Evolutionary conservation across 2,329 filamentous ascomycete species (phyloP), one percentile per base, ranked within the genome.

Genomic region (Stemphylium vesicarium): DNA sequence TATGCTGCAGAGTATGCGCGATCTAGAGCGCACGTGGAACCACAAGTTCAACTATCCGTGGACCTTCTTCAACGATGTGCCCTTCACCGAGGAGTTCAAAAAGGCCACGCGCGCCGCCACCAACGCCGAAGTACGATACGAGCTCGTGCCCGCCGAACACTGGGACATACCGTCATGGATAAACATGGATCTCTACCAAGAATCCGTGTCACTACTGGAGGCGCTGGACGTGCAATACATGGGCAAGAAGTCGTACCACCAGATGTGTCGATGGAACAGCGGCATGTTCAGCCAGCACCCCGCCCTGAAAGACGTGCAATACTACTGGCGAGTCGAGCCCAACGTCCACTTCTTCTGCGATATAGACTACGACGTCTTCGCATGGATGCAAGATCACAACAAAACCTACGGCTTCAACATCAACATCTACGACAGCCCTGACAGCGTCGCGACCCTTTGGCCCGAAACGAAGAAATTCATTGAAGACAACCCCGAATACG

Each of bases 281-380:
- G 95, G 95, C 71, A 84, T 98, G 77, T 99, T 99, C 82, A 97
- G 96, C 82, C 92, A 95, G 73, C 95, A 99, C 77, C 92, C 92
- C 0, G 93, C 92, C 0, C 85, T 99, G 52, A 82, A 87, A 62
- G 78, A 95, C 68, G 86, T 85, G 61, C 90, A 92, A 65, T 99
- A 91, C 82, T 99, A 99, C 82, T 99, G 95, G 95, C 91, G 95
- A 54, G 95, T 99, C 42, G 95, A 99, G 76, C 95, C 95, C 47
- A 96, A 98, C 64, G 95, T 99, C 38, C 92, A 97, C 78, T 99
- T 98, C 83, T 99, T 97, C 84, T 99, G 95, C 82, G 91, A 98
- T 69, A 84, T 99, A 59, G 95, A 99, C 79, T 99, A 99, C 78
- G 95, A 99, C 73, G 90, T 99, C 46, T 99, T 99, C 83, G 88